phyloP scores from a whole-genome alignment of 2,329 filamentous ascomycete species.

The Leptographium galeiforme region DNA sequence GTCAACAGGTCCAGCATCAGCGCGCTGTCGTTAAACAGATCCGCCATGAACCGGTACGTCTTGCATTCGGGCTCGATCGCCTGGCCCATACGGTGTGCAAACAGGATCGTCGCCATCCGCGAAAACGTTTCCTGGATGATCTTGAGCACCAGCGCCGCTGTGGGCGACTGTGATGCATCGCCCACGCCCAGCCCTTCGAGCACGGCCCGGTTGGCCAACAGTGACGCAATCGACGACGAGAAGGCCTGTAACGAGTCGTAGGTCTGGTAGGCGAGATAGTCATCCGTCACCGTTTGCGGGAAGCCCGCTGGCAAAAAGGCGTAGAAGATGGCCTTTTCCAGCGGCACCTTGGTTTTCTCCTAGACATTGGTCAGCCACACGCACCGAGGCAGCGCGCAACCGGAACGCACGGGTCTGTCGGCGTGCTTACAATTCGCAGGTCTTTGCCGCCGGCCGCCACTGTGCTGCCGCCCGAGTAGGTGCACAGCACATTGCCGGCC shows the following conservation, averaged over 20 bases:
- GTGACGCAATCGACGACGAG: constrained; percentile 64
- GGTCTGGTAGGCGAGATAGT: constrained; percentile 64
- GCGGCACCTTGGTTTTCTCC: constrained; percentile 22
- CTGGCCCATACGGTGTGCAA: constrained; percentile 70
- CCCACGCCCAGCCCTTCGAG: constrained; percentile 72
- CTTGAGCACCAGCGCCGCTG: constrained; percentile 66
- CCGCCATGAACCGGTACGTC: constrained; percentile 72
- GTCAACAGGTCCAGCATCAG: constrained; percentile 78
- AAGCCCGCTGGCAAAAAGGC: constrained; percentile 82
- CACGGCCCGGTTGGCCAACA: constrained; percentile 71
- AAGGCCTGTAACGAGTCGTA: constrained; percentile 74
- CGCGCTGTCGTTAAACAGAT: constrained; percentile 76
- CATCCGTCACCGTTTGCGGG: constrained; percentile 70
- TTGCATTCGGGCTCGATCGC: constrained; percentile 86
- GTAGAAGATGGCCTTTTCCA: constrained; percentile 36
- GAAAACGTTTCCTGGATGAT: constrained; percentile 73
- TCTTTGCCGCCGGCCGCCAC: constrained; percentile 10
- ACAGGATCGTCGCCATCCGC: constrained; percentile 71
- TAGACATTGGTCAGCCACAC: constrained; percentile 2
- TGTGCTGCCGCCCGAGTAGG: constrained; percentile 14
- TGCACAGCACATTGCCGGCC: constrained; percentile 23
- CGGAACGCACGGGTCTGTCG: too few relatives aligned
- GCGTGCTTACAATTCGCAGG: constrained; percentile 15
- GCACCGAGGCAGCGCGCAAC: not conserved
- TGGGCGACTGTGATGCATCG: constrained; percentile 65